These are phyloP conservation scores for Colletotrichum sp. DNA, from an alignment of 2,329 filamentous ascomycete genomes.

Conservation along the genomic window DNA sequence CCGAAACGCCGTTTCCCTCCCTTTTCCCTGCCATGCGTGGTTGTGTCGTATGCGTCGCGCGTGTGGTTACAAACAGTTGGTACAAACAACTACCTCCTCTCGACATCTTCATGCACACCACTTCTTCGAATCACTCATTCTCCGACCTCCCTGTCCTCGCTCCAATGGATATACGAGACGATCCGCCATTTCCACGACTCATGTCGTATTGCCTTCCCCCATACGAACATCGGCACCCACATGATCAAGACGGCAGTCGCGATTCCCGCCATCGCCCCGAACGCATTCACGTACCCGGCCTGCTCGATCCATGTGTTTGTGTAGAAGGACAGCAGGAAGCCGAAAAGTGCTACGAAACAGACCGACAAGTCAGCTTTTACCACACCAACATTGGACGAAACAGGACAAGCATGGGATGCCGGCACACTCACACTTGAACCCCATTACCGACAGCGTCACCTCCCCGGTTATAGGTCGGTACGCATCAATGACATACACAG, in stretches of 20 bases:
- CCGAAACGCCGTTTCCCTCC: not conserved
- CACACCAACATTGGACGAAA: not conserved
- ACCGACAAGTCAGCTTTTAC: conserved; percentile 10
- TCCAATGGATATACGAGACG: conserved; percentile 53
- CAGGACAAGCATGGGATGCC: not conserved
- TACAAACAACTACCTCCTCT: not conserved
- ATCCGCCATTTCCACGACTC: conserved; percentile 53
- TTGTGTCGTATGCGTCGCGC: not conserved
- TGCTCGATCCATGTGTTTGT: conserved; percentile 62
- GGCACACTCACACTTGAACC: conserved; percentile 57
- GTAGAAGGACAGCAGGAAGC: conserved; percentile 64
- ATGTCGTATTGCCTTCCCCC: conserved; percentile 53
- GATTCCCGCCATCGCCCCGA: conserved; percentile 63
- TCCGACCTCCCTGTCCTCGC: conserved; percentile 58
- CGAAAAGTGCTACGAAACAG: conserved; percentile 49
- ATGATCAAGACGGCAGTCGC: conserved; percentile 48
- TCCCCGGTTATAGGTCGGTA: conserved; percentile 65
- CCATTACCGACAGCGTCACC: conserved; percentile 55
- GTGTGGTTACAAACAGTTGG: not conserved
- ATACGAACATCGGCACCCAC: conserved; percentile 57
- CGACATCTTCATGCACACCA: not conserved
- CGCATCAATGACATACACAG: conserved; percentile 63
- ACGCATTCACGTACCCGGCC: conserved; percentile 55
- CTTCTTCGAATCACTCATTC: conserved; percentile 40
- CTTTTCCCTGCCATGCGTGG: not conserved